A percentile compares a stretch with the other conserved stretches of the same genome.
phyloP scores from a whole-genome alignment of 2,329 filamentous ascomycete genomes.

The Tolypocladium ovalisporum region DNA sequence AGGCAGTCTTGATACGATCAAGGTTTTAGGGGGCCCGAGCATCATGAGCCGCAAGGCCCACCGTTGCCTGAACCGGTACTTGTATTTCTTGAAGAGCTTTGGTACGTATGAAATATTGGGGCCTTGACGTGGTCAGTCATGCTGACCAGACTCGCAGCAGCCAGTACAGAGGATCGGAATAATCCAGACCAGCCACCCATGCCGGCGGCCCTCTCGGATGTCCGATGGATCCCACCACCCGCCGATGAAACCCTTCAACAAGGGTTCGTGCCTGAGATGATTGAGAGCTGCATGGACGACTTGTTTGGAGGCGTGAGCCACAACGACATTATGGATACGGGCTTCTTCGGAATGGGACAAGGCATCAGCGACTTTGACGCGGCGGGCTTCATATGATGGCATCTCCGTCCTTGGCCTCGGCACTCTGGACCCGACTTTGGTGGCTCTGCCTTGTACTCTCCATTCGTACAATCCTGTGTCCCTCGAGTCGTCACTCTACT shows the following conservation, averaged over 20 bases:
- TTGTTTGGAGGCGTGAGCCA: slow-evolving; percentile 5
- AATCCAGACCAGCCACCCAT: neutral
- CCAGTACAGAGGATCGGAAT: neutral
- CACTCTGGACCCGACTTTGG: too few relatives aligned
- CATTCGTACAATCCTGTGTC: neutral
- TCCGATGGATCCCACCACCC: neutral
- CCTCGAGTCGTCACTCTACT: too few relatives aligned
- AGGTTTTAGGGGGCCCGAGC: slow-evolving; percentile 9
- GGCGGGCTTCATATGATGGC: slow-evolving; percentile 6
- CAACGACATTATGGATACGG: slow-evolving; percentile 3
- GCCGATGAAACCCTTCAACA: neutral
- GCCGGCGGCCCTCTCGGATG: neutral
- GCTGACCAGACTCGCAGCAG: neutral
- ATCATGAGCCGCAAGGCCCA: slow-evolving; percentile 12
- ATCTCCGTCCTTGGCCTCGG: too few relatives aligned
- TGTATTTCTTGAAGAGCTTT: slow-evolving; percentile 6
- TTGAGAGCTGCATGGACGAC: slow-evolving; percentile 4
- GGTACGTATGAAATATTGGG: slow-evolving; percentile 1
- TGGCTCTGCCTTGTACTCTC: neutral
- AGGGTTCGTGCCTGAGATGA: neutral
- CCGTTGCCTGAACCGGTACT: slow-evolving; percentile 10
- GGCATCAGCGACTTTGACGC: slow-evolving; percentile 10
- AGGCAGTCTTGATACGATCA: slow-evolving; percentile 7
- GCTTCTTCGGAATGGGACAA: slow-evolving; percentile 6
- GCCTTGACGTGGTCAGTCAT: neutral